Evolutionary conservation across 2,329 filamentous ascomycete genomes (phyloP), one percentile per base, ranked within the genome.

Genomic region (Lasiodiplodia citricola): DNA sequence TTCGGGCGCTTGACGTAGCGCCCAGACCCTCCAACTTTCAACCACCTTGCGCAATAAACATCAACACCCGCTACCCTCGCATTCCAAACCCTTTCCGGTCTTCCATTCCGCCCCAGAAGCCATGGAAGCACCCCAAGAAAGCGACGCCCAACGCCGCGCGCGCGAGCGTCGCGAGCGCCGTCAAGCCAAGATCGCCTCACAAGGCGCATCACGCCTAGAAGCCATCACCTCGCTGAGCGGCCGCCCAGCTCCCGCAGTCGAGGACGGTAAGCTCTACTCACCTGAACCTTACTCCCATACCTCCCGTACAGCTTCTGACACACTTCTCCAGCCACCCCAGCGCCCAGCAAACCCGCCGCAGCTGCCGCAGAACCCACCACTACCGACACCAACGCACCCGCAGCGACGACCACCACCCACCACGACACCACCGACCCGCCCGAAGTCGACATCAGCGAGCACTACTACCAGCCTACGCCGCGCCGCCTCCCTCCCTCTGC

Each of bases 381-480:
- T 69, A 71, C 75, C 75, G 71, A 74, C 75, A 71, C 77, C 71
- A n/a, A 70, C 68, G 37, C 55, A 41, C 23, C 68, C 38, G n/a
- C 57, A 75, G 74, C 72, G 18, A 55, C 72, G 69, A 69, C 55
- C 71, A 44, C 31, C 8, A 44, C 8, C 8, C 31, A 35, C 31
- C 44, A 71, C 74, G 35, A 66, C 80, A 31, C 70, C n/a, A 76
- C 78, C 68, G 88, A 85, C 68, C 92, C 92, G 6, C 91, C 90
- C 5, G 92, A 94, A 78, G 86, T 93, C 71, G 92, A 94, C 77
- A 93, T 95, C 73, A 92, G 91, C n/a, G 81, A 90, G 71, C 91
- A 92, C 80, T 90, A 86, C 79, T 92, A 91, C 79, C 80, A 85
- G 41, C 90, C 89, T 11, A 82, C 83, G 51, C 73, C 81, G 25